Percentiles rank a stretch among this genome's conserved stretches.
These are phyloP conservation scores for Pistacia vera DNA, from an alignment of 345 rosid genomes.

Conservation along the genomic window DNA sequence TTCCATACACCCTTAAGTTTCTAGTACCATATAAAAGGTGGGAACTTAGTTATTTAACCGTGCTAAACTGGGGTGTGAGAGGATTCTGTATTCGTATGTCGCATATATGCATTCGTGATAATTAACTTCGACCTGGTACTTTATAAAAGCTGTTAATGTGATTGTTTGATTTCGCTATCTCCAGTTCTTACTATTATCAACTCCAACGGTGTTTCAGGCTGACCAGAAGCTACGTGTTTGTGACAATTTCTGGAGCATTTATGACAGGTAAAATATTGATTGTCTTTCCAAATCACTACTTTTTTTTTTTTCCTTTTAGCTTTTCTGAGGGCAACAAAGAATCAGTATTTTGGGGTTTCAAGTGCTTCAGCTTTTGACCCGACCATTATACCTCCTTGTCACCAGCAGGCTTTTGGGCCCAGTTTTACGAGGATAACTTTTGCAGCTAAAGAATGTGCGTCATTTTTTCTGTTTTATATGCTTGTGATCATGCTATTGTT, in stretches of 20 bases:
- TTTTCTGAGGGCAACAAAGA: slow-evolving; percentile 47
- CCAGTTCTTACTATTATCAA: not conserved
- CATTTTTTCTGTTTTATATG: slow-evolving; percentile 74
- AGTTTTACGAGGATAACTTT: slow-evolving; percentile 99
- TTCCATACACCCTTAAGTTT: too few species aligned
- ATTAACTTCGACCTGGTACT: too few species aligned
- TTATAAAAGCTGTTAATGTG: too few species aligned
- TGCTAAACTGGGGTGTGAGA: too few species aligned
- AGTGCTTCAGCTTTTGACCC: slow-evolving; percentile 93
- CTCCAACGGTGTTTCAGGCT: slow-evolving; percentile 56
- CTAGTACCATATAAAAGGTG: too few species aligned
- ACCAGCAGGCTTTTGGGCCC: slow-evolving; percentile 99
- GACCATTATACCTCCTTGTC: slow-evolving; percentile 91
- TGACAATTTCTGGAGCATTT: slow-evolving; percentile 95
- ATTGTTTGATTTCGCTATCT: too few species aligned
- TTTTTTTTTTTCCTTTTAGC: slow-evolving; percentile 16
- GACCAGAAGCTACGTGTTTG: slow-evolving; percentile 99
- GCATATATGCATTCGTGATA: too few species aligned
- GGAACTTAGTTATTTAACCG: too few species aligned
- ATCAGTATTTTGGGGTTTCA: slow-evolving; percentile 75
- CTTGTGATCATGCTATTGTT: slow-evolving; percentile 62
- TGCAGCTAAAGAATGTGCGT: slow-evolving; percentile 99
- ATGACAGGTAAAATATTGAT: not conserved
- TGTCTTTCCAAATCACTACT: slow-evolving; percentile 9
- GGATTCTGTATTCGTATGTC: too few species aligned